Percentiles rank a stretch among this genome's conserved stretches.
Evolutionary conservation across 768 basidiomycete genomes (phyloP).

Genomic region (Cantharellus cinnabarinus): DNA sequence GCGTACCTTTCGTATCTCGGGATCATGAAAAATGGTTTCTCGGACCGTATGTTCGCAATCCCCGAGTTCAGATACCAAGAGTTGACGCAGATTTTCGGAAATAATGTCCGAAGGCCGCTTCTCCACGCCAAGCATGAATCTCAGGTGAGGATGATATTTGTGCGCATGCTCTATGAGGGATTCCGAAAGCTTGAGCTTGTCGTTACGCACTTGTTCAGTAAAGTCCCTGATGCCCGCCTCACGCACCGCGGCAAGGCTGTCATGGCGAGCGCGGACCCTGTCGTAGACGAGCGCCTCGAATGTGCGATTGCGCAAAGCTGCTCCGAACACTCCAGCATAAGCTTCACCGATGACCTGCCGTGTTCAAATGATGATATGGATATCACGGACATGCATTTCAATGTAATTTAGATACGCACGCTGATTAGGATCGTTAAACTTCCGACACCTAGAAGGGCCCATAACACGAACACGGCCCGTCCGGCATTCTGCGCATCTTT

Average conservation of each 20-base stretch:
- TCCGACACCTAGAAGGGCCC: constrained; percentile 58
- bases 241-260: neutral
- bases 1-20: neutral
- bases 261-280: neutral
- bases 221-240: neutral
- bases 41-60: neutral
- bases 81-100: neutral
- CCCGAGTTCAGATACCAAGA: neutral
- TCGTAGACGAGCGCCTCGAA: neutral
- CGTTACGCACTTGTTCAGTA: too few species aligned
- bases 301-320: neutral
- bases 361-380: neutral
- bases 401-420: neutral
- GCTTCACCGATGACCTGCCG: neutral
- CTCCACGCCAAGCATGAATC: neutral
- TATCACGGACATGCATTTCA: constrained; percentile 25
- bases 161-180: neutral
- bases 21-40: neutral
- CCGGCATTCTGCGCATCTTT: constrained; percentile 22
- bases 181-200: neutral
- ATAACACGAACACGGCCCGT: constrained; percentile 53
- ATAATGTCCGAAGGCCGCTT: neutral
- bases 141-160: neutral
- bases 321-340: neutral
- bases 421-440: constrained; percentile 50